phyloP scores from a whole-genome alignment of 306 rosid species.

The Prunus fruticosa region DNA sequence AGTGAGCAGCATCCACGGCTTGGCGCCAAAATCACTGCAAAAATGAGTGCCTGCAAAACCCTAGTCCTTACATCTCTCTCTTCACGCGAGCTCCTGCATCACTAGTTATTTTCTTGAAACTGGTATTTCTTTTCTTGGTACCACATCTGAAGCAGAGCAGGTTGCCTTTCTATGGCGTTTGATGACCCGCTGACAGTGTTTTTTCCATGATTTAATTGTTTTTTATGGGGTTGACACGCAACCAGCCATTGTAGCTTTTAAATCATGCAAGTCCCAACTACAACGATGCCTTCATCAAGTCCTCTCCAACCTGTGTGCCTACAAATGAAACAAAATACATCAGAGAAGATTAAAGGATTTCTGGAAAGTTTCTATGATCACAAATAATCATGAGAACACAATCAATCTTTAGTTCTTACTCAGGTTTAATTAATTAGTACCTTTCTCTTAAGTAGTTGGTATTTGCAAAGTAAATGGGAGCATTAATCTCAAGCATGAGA shows the following conservation, averaged over 20 bases:
- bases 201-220: slow-evolving; percentile 35
- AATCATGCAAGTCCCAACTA: slow-evolving; percentile 11
- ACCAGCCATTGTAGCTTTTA: slow-evolving; percentile 57
- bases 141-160: slow-evolving; percentile 34
- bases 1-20: neutral
- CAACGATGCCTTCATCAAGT: neutral
- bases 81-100: slow-evolving; percentile 43
- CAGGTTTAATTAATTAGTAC: slow-evolving; percentile 6
- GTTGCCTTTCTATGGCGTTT: slow-evolving; percentile 43
- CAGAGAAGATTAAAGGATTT: too few relatives aligned
- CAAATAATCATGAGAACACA: too few relatives aligned
- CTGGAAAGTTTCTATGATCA: too few relatives aligned
- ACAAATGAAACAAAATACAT: too few relatives aligned
- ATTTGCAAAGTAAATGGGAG: slow-evolving; percentile 64
- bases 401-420: neutral
- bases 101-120: slow-evolving; percentile 40
- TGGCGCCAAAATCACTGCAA: slow-evolving; percentile 38
- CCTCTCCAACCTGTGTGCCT: neutral
- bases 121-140: slow-evolving; percentile 33
- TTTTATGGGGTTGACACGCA: slow-evolving; percentile 58
- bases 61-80: too few relatives aligned
- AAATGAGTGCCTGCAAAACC: too few relatives aligned
- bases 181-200: slow-evolving; percentile 25
- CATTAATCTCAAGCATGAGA: slow-evolving; percentile 47
- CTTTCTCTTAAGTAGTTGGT: slow-evolving; percentile 59